A percentile compares a stretch with the other conserved stretches of the same genome.
phyloP scores from a whole-genome alignment of 2,329 filamentous ascomycete species.

The Zymoseptoria tritici region DNA sequence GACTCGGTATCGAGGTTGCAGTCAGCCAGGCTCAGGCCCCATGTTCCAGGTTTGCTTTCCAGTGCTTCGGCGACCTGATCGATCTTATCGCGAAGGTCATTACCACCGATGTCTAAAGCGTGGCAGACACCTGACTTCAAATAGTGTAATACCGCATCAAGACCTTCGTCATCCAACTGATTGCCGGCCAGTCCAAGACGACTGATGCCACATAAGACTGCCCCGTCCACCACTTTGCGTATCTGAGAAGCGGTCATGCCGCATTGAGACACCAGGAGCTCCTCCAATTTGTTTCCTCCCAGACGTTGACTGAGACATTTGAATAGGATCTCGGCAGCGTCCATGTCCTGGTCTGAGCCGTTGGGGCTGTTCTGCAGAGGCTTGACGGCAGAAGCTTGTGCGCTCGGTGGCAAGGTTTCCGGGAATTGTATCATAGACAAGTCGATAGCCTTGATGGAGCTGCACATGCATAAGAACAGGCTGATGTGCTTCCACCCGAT shows the following conservation, averaged over 20 bases:
- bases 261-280: conserved; percentile 77
- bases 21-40: conserved; percentile 77
- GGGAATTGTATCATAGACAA: conserved; percentile 79
- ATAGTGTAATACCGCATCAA: conserved; percentile 70
- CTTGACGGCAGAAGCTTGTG: conserved; percentile 18
- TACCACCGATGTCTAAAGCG: conserved; percentile 82
- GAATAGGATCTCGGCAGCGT: conserved; percentile 60
- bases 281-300: conserved; percentile 67
- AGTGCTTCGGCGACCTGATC: conserved; percentile 45
- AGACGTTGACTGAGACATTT: conserved; percentile 70
- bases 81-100: conserved; percentile 53
- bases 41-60: conserved; percentile 40
- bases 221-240: conserved; percentile 68
- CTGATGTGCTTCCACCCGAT: conserved; percentile 90
- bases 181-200: conserved; percentile 81
- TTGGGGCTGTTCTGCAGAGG: conserved; percentile 23
- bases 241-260: conserved; percentile 64
- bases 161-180: conserved; percentile 62
- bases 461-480: conserved; percentile 83
- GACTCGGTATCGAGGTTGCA: conserved; percentile 71
- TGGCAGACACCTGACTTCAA: conserved; percentile 71
- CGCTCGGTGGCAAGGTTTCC: conserved; percentile 27
- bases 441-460: conserved; percentile 77
- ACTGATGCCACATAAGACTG: conserved; percentile 68
- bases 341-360: conserved; percentile 26